Evolutionary conservation across 768 basidiomycete species (phyloP).

Genomic region (Serendipita vermifera): DNA sequence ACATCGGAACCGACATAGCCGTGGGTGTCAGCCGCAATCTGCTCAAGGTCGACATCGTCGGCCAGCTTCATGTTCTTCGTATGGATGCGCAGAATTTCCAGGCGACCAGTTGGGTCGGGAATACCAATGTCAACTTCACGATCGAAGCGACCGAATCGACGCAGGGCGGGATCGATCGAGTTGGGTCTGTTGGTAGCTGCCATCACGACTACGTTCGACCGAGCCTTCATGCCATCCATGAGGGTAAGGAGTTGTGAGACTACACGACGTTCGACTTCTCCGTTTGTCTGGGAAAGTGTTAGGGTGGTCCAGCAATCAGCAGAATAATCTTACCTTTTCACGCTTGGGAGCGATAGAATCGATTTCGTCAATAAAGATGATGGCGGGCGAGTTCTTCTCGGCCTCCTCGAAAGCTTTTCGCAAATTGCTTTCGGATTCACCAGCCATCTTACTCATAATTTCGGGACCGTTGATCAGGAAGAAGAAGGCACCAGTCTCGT

Average conservation of each 20-base stretch:
- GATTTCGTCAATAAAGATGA: slow-evolving; percentile 99
- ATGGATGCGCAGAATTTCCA: slow-evolving; percentile 97
- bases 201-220: slow-evolving; percentile 99
- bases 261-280: slow-evolving; percentile 98
- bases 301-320: slow-evolving; percentile 10
- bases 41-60: slow-evolving; percentile 95
- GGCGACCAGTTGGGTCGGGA: slow-evolving; percentile 95
- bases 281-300: slow-evolving; percentile 60
- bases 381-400: slow-evolving; percentile 98
- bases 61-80: slow-evolving; percentile 99
- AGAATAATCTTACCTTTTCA: slow-evolving; percentile 62
- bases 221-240: slow-evolving; percentile 98
- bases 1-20: slow-evolving; percentile 99
- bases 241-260: slow-evolving; percentile 96
- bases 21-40: slow-evolving; percentile 98
- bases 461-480: slow-evolving; percentile 99
- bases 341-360: slow-evolving; percentile 99
- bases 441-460: slow-evolving; percentile 99
- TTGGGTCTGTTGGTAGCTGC: slow-evolving; percentile 98
- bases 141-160: slow-evolving; percentile 98
- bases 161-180: slow-evolving; percentile 96
- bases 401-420: slow-evolving; percentile 99
- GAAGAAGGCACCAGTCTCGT: slow-evolving; percentile 99
- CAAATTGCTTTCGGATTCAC: slow-evolving; percentile 93
- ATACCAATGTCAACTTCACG: slow-evolving; percentile 99